Percentiles rank a stretch among this genome's conserved stretches.
These are phyloP conservation scores for Alternaria tenuissima DNA, from an alignment of 2,329 filamentous ascomycete species.

Conservation along the genomic window DNA sequence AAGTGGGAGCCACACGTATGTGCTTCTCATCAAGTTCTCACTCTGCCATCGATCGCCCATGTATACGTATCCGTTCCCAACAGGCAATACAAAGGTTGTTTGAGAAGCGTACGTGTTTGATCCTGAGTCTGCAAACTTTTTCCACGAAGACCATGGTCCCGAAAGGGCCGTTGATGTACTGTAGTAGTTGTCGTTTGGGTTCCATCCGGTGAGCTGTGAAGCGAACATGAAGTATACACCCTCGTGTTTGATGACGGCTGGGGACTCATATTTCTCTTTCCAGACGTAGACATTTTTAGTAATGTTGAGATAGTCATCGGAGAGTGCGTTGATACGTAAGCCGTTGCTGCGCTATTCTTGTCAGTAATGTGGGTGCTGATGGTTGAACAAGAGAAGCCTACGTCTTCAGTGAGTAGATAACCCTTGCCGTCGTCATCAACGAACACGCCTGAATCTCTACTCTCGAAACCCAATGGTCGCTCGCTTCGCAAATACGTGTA, in stretches of 20 bases:
- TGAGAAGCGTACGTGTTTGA: conserved; percentile 68
- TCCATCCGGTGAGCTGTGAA: conserved; percentile 59
- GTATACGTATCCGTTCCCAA: conserved; percentile 62
- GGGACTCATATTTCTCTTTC: conserved; percentile 66
- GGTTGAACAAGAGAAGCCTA: conserved; percentile 44
- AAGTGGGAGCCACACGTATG: conserved; percentile 72
- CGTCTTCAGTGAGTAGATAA: conserved; percentile 71
- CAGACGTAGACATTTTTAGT: conserved; percentile 60
- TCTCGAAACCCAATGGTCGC: conserved; percentile 60
- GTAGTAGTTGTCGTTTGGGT: conserved; percentile 71
- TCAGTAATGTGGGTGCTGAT: conserved; percentile 6
- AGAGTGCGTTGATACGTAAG: conserved; percentile 65
- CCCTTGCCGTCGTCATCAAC: conserved; percentile 68
- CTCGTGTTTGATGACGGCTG: conserved; percentile 68
- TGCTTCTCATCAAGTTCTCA: conserved; percentile 66
- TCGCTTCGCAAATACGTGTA: conserved; percentile 62
- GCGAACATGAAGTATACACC: conserved; percentile 72
- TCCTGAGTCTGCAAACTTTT: conserved; percentile 65
- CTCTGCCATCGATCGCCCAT: conserved; percentile 73
- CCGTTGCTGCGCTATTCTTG: conserved; percentile 61
- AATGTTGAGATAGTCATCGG: conserved; percentile 65
- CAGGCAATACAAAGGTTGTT: conserved; percentile 65
- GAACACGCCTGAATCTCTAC: conserved; percentile 67
- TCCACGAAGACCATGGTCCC: conserved; percentile 69
- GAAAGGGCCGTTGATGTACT: conserved; percentile 64